Evolutionary conservation across 495 filamentous ascomycete species (phyloP), one percentile per base, ranked within the genome.

Genomic region (Chaetomidium leptoderma): DNA sequence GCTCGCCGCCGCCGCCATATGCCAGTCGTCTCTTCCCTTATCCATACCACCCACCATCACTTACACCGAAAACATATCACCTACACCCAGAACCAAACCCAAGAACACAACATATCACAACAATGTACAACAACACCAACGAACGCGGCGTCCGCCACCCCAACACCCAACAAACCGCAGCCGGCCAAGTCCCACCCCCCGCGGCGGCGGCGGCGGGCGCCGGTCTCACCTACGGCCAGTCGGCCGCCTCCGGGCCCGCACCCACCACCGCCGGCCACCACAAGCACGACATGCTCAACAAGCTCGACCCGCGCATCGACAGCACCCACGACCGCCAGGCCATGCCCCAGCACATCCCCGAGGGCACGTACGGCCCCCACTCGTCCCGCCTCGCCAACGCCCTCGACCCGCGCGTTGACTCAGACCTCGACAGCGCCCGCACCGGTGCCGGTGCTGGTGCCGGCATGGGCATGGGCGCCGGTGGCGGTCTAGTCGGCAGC

Each of bases 211-310:
- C 9, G 32, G 32, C 32, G 32, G 32, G 32, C 32, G 3, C 11
- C 42, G 17, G 21, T 19, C 27, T 27, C 2, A 40, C 40, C 50
- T 65, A 56, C 53, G 66, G 68, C 53, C 40, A 61, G 35, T 59
- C 62, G 11, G 27, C 64, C 9, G 60, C 64, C 54, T 69, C 68
- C 0, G 69, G 69, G 21, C 65, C 69, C 1, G 69, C 69, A 3
- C 63, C 60, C 14, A 63, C 65, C 10, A 71, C 69, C 0, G 61
- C 65, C 5, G 79, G 79, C 14, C 81, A 76, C 27, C 82, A 83
- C 70, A 64, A 63, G 77, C 86, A 83, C 42, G 73, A 78, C 61
- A 59, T 89, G 36, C 66, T 88, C 58, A 81, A 89, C 76, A 90
- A 89, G 61, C 76, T 87, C 64, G 89, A 88, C 69, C 70, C 69